Evolutionary conservation across 306 rosid genomes (phyloP), one percentile per base, ranked within the genome.

Genomic region (Ormosia emarginata): DNA sequence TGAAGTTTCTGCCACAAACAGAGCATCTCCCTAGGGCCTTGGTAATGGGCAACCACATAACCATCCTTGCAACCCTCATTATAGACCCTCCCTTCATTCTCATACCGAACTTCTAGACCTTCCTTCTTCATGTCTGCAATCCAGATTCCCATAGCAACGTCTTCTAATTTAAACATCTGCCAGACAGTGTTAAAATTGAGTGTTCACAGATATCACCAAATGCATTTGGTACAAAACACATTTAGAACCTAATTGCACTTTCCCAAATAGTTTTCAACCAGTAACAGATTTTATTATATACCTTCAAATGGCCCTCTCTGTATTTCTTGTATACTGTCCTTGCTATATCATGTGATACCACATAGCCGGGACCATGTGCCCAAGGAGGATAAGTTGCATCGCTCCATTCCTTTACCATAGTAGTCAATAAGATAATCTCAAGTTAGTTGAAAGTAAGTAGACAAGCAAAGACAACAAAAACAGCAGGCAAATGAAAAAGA

Each of bases 141-240:
- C 99, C 99, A 96, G 52, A 96, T 92, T 33, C 99, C 99, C 99
- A 96, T 96, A 2, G 99, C 98, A 68, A 96, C 99, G n/a, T 96
- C 99, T 84, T 96, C 99, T 73, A 96, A 82, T 87, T 96, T 96
- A 61, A 96, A 96, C 98, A 96, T 96, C 99, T 96, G 94, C 37
- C 53, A 68, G 14, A 82, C 40, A 81, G 62, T 66, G 81, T 81
- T 14, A n/a, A 41, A 78, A 46, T 83, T 81, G 59, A 78, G 87
- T 77, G 67, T 79, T 69, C 56, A 44, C 3, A 47, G 4, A 56
- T 33, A 39, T 18, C 75, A 57, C 17, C 69, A 24, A 24, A 63
- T 74, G 59, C 32, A 12, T 44, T 29, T 61, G 13, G 79, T n/a
- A 55, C 14, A 13, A 46, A 36, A 76, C 9, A 77, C 29, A 49